Evolutionary conservation across 2,329 filamentous ascomycete genomes (phyloP).

Genomic region (Tolypocladium pustulatum): DNA sequence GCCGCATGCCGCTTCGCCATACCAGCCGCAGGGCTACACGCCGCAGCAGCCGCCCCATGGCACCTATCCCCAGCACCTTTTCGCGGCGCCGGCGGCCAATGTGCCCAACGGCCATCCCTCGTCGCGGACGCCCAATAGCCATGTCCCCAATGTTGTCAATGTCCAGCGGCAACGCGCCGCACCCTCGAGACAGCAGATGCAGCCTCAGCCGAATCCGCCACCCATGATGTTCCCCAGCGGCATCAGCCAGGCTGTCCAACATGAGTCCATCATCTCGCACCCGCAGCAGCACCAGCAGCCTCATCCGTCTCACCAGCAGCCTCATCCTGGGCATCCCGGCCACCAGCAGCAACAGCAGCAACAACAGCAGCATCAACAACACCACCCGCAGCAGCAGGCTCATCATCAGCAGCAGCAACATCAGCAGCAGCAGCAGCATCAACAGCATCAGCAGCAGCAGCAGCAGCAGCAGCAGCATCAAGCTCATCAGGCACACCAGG

Average conservation of each 20-base stretch:
- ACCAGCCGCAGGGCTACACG: slow-evolving; percentile 42
- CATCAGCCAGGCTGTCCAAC: slow-evolving; percentile 30
- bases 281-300: slow-evolving; percentile 25
- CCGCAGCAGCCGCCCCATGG: slow-evolving; percentile 38
- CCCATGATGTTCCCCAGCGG: slow-evolving; percentile 26
- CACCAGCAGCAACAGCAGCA: slow-evolving; percentile 20
- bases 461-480: slow-evolving; percentile 1
- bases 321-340: slow-evolving; percentile 9
- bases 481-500: slow-evolving; percentile 13
- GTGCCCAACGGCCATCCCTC: slow-evolving; percentile 32
- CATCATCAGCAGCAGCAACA: slow-evolving; percentile 19
- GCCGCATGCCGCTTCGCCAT: slow-evolving; percentile 43
- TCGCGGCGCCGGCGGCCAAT: slow-evolving; percentile 33
- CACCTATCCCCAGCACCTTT: slow-evolving; percentile 42
- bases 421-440: slow-evolving; percentile 15
- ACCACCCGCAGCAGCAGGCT: slow-evolving; percentile 17
- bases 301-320: slow-evolving; percentile 17
- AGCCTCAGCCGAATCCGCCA: slow-evolving; percentile 24
- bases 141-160: slow-evolving; percentile 36
- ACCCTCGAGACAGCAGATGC: slow-evolving; percentile 35
- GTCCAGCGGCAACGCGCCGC: slow-evolving; percentile 33
- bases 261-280: slow-evolving; percentile 32
- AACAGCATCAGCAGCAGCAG: slow-evolving; percentile 9
- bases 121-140: slow-evolving; percentile 31
- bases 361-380: slow-evolving; percentile 20